Conservation (phyloP, 305 asterid genomes). For the Andrographis paniculata region DNA sequence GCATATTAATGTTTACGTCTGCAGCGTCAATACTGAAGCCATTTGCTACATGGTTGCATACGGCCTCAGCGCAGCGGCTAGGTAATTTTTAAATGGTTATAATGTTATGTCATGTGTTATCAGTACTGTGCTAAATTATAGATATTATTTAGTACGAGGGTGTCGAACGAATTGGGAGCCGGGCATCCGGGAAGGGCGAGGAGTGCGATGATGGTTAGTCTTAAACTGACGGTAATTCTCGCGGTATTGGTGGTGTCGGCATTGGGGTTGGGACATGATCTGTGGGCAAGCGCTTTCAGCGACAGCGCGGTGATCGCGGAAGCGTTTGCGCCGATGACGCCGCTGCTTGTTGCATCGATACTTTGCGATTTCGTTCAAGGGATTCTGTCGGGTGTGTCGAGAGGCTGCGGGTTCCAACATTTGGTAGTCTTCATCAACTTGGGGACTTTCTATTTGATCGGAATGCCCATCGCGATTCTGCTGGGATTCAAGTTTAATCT, state of each 20-base stretch:
- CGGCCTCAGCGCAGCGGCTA: constrained; percentile 65
- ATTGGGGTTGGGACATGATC: constrained; percentile 34
- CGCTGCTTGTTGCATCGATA: constrained; percentile 38
- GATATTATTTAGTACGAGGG: constrained; percentile 53
- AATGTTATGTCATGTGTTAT: no score
- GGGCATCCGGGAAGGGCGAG: constrained; percentile 40
- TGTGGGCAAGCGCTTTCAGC: constrained; percentile 51
- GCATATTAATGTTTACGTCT: not conserved
- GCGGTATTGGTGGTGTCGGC: constrained; percentile 29
- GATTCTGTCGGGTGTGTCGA: constrained; percentile 42
- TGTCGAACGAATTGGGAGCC: constrained; percentile 58
- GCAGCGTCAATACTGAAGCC: constrained; percentile 61
- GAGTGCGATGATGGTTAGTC: constrained; percentile 44
- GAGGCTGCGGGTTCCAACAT: constrained; percentile 43
- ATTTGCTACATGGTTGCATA: constrained; percentile 43
- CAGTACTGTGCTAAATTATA: not conserved
- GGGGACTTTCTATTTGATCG: constrained; percentile 32
- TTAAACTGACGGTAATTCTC: constrained; percentile 34
- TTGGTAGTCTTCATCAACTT: constrained; percentile 31
- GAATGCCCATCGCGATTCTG: constrained; percentile 33
- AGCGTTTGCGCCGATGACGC: constrained; percentile 39
- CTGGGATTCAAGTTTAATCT: constrained; percentile 37
- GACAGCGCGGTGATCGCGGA: constrained; percentile 31
- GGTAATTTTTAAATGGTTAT: no score
- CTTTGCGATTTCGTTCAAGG: constrained; percentile 49